Conservation (phyloP, 1,139 yeast genomes). For the Magnusiomyces tetraspermus region DNA sequence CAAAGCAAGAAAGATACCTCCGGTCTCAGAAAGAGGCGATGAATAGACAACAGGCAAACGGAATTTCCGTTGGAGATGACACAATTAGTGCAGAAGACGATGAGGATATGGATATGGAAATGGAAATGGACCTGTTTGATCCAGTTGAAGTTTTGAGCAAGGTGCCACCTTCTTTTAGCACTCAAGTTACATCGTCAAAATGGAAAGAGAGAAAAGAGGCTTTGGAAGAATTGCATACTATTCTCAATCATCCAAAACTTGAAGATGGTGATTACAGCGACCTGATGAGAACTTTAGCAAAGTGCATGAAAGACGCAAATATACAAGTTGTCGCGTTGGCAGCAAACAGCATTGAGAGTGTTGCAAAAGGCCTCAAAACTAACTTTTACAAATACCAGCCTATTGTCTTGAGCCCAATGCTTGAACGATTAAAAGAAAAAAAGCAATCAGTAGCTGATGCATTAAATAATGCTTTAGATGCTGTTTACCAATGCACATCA, state of each 20-base stretch:
- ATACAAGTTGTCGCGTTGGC: conserved; percentile 79
- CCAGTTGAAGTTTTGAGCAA: conserved; percentile 55
- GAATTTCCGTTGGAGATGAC: conserved; percentile 20
- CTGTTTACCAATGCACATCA: conserved; percentile 40
- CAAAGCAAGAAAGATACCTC: conserved; percentile 50
- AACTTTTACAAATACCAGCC: conserved; percentile 48
- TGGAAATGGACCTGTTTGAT: conserved; percentile 47
- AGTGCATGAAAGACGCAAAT: conserved; percentile 81
- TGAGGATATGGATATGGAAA: conserved; percentile 32
- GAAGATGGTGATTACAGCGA: conserved; percentile 57
- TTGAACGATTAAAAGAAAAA: conserved; percentile 84
- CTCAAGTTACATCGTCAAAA: conserved; percentile 49
- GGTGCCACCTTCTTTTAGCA: conserved; percentile 53
- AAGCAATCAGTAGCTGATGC: conserved; percentile 71
- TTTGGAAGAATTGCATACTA: conserved; percentile 54
- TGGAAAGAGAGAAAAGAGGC: conserved; percentile 94
- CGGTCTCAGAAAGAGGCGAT: conserved; percentile 40
- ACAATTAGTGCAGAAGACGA: conserved; percentile 19
- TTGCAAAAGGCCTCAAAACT: conserved; percentile 59
- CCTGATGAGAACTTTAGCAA: conserved; percentile 52
- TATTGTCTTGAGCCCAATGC: conserved; percentile 48
- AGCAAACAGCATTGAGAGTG: conserved; percentile 52
- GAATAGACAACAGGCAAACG: conserved; percentile 25
- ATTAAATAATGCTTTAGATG: conserved; percentile 53
- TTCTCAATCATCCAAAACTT: conserved; percentile 42